Percentiles rank a stretch among this genome's conserved stretches.
phyloP scores from a whole-genome alignment of 371 early-diverging fungal species.

The Mucor sp. region DNA sequence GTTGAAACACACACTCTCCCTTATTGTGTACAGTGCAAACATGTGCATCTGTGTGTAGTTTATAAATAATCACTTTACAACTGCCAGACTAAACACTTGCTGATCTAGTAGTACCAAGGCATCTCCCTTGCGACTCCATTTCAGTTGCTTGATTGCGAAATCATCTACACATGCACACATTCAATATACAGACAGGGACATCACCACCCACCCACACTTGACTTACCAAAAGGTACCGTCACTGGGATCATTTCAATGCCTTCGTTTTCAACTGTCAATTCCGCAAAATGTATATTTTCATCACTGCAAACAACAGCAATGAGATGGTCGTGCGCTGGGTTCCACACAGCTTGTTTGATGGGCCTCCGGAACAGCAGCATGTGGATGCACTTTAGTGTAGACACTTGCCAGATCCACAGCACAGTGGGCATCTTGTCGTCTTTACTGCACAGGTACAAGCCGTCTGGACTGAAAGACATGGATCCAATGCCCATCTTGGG shows the following conservation, averaged over 20 bases:
- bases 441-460: conserved; percentile 48
- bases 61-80: neutral
- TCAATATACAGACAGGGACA: neutral
- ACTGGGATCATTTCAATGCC: conserved; percentile 10
- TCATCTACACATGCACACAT: conserved; percentile 26
- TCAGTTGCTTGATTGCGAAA: conserved; percentile 34
- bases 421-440: conserved; percentile 66
- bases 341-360: conserved; percentile 56
- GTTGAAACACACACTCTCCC: neutral
- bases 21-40: neutral
- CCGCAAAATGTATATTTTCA: conserved; percentile 42
- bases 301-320: conserved; percentile 57
- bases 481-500: conserved; percentile 62
- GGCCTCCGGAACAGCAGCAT: conserved; percentile 52
- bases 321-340: conserved; percentile 50
- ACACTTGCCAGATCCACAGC: conserved; percentile 68
- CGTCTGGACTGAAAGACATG: conserved; percentile 63
- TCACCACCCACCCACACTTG: neutral
- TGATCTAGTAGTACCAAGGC: conserved; percentile 41
- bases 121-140: conserved; percentile 43
- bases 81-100: conserved; percentile 38
- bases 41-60: neutral
- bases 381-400: conserved; percentile 36
- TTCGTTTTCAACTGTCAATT: conserved; percentile 25
- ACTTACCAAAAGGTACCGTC: conserved; percentile 32